Percentiles rank a stretch among this genome's conserved stretches.
These are phyloP conservation scores for Podospora sp. DNA, from an alignment of 495 filamentous ascomycete genomes.

Conservation along the genomic window DNA sequence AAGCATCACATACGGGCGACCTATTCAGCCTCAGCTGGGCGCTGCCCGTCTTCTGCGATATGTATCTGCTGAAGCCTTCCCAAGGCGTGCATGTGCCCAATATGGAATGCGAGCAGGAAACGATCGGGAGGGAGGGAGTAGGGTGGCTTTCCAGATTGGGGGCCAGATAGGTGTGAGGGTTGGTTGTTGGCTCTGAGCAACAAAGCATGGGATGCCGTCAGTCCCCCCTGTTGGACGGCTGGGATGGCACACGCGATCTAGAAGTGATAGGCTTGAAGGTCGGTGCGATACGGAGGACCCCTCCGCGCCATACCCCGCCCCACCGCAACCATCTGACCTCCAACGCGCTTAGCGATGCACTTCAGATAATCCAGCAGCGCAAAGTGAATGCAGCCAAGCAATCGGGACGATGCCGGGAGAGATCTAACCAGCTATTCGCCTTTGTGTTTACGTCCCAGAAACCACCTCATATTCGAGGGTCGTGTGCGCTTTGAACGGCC, in stretches of 20 bases:
- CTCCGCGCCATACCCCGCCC: conserved; percentile 11
- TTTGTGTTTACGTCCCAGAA: not conserved
- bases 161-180: not conserved
- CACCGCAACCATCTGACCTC: conserved; percentile 13
- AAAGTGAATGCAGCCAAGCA: not conserved
- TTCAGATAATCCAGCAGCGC: not conserved
- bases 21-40: not conserved
- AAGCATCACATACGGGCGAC: not conserved
- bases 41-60: not conserved
- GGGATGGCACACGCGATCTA: conserved; percentile 16
- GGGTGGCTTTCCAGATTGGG: not conserved
- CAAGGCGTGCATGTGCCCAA: not conserved
- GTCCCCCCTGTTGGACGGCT: conserved; percentile 10
- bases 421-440: not conserved
- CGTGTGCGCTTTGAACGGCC: too few species aligned
- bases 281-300: conserved; percentile 9
- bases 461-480: not conserved
- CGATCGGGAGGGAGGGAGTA: not conserved
- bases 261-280: conserved; percentile 5
- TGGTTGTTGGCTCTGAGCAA: not conserved
- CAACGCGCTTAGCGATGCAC: not conserved
- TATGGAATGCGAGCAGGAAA: not conserved
- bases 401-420: not conserved
- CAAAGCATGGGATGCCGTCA: conserved; percentile 29
- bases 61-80: not conserved